Base-by-base conservation (phyloP, 345 rosid species). In the Erodium maritimum region DNA sequence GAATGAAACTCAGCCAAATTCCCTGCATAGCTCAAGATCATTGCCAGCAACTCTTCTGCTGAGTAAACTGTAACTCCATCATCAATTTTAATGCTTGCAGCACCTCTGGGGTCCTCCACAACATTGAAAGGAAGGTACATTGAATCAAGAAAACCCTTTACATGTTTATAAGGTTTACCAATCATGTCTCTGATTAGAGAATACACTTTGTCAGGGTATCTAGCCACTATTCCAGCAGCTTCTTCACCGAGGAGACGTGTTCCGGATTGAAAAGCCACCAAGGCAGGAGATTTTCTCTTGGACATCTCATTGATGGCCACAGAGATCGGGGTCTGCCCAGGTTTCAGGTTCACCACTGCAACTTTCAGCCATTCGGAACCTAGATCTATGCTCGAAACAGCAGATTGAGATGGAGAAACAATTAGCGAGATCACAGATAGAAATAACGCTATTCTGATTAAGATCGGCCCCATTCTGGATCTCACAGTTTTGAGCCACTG, bases 271-370 rank as follows among this genome's bases (percentile, higher is more conserved):
- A 94, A 90, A 12, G 95, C 91, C 17, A 94, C 93, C 37, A 94
- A 65, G 6, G 83, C 83, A 20, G 99, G 99, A 19, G 97, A 83
- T 74, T 94, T 94, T 18, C 99, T 74, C 83, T 90, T 94, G 8
- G 99, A 94, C 99, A 90, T 94, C 79, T 94, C 99, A 54, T 94
- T 94, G 56, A 94, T 94, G 17, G 97, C 99, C 54, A 94, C 70
- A 10, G 90, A 79, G 60, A 93, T 93, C 2, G 99, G 99, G 50
- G 77, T 79, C 73, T 94, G 99, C 21, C 97, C 96, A 0, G 79
- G 86, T 71, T 78, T 84, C 9, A 90, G 80, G 70, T 90, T 90
- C 29, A 94, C 97, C 3, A 94, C 97, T 0, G 96, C 95, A 19
- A 89, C 95, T 72, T 90, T 94, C 13, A 87, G 14, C 91, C 86